Conservation (phyloP, 192 early-diverging fungal genomes). For the Powellomyces hirtus region DNA sequence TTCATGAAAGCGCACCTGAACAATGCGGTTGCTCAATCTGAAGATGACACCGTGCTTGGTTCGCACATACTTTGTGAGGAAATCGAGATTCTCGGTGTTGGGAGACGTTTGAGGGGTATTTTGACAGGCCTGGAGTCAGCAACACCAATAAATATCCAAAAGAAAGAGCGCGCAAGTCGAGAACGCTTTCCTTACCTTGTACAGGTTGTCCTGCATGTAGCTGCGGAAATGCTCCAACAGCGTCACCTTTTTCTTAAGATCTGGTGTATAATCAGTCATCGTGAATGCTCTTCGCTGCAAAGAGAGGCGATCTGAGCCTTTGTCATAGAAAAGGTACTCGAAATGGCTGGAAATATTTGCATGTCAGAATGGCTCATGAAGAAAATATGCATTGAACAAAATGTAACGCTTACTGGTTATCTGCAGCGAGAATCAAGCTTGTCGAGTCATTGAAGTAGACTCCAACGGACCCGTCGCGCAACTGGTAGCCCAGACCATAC, state of each 20-base stretch:
- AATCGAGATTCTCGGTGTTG: conserved; percentile 22
- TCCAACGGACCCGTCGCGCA: conserved; percentile 81
- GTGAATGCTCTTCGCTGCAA: conserved; percentile 43
- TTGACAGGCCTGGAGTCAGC: not conserved
- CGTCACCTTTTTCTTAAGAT: conserved; percentile 60
- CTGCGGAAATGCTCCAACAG: conserved; percentile 56
- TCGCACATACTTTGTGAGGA: conserved; percentile 68
- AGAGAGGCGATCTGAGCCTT: not conserved
- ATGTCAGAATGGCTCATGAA: not conserved
- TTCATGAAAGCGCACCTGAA: no score
- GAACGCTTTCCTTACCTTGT: conserved; percentile 18
- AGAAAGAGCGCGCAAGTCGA: not conserved
- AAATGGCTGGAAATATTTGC: conserved; percentile 30
- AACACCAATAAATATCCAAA: not conserved
- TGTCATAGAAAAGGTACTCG: conserved; percentile 46
- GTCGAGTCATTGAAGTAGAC: conserved; percentile 89
- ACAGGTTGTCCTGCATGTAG: conserved; percentile 62
- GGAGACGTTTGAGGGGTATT: not conserved
- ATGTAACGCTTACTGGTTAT: conserved; percentile 45
- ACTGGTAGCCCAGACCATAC: conserved; percentile 86
- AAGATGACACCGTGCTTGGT: conserved; percentile 64
- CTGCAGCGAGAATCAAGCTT: conserved; percentile 62
- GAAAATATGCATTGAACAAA: not conserved
- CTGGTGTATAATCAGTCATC: conserved; percentile 41
- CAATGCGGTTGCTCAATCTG: conserved; percentile 60